Evolutionary conservation across 176 grass and related monocot genomes (phyloP).

Genomic region (Olyra latifolia): DNA sequence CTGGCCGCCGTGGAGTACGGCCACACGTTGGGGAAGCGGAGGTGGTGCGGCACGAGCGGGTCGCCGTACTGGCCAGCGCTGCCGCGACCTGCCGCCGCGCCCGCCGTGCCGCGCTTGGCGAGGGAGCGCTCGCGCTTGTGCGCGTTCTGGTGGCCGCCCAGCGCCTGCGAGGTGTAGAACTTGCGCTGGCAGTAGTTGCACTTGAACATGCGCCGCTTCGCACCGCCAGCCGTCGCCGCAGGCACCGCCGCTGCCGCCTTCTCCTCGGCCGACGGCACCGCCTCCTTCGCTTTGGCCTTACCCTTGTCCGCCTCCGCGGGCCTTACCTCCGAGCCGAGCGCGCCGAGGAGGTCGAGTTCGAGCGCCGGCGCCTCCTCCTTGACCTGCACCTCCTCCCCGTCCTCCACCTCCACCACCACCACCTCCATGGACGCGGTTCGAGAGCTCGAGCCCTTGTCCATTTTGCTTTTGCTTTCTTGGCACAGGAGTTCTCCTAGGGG

Average conservation of each 20-base stretch:
- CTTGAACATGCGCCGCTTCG: conserved; percentile 58
- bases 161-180: conserved; percentile 94
- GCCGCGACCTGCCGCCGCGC: not conserved
- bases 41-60: conserved; percentile 32
- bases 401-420: not conserved
- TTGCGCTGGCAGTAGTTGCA: conserved; percentile 90
- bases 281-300: conserved; percentile 9
- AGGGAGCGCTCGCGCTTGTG: conserved; percentile 87
- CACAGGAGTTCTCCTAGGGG: not conserved
- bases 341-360: conserved; percentile 41
- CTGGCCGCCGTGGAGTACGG: conserved; percentile 10
- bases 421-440: conserved; percentile 31
- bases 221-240: not conserved
- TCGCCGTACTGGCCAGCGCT: conserved; percentile 26
- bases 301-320: conserved; percentile 2
- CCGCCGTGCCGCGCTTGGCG: conserved; percentile 49
- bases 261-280: not conserved
- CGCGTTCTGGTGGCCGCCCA: conserved; percentile 97
- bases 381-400: not conserved
- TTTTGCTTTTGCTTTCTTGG: not conserved
- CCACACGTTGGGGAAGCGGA: conserved; percentile 30
- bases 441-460: conserved; percentile 34
- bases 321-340: not conserved
- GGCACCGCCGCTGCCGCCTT: not conserved
- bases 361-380: not conserved